Conservation (phyloP, 2,329 filamentous ascomycete genomes). For the Claviceps arundinis region DNA sequence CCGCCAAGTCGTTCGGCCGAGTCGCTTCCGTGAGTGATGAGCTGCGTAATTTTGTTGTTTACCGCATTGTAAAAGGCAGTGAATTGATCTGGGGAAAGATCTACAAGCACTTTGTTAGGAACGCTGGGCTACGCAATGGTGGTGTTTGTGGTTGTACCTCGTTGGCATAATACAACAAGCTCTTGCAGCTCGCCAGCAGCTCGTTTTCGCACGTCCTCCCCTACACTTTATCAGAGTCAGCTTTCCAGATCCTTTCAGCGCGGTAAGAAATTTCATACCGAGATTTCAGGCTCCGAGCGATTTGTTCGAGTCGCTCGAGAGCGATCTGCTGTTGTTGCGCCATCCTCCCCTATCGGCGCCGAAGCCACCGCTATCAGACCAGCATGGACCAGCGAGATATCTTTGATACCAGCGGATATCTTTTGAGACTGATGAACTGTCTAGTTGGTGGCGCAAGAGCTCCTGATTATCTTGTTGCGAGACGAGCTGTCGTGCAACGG, state of each 20-base stretch:
- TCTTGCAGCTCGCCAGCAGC: constrained; percentile 41
- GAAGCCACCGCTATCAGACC: constrained; percentile 10
- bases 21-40: constrained; percentile 78
- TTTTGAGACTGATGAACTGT: background rate
- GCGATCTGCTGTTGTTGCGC: constrained; percentile 37
- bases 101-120: constrained; percentile 24
- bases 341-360: constrained; percentile 21
- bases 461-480: background rate
- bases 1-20: constrained; percentile 82
- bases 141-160: constrained; percentile 27
- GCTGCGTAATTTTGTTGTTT: constrained; percentile 41
- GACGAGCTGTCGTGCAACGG: background rate
- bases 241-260: constrained; percentile 7
- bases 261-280: constrained; percentile 26
- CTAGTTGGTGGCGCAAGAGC: background rate
- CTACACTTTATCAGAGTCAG: constrained; percentile 11
- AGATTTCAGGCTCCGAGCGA: constrained; percentile 41
- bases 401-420: background rate
- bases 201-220: constrained; percentile 39
- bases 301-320: constrained; percentile 40
- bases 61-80: constrained; percentile 41
- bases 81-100: constrained; percentile 73
- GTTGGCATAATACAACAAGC: constrained; percentile 39
- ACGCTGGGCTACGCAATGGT: background rate
- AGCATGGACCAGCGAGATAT: constrained; percentile 14